phyloP scores from a whole-genome alignment of 2,329 filamentous ascomycete species.

The Pyricularia grisea region DNA sequence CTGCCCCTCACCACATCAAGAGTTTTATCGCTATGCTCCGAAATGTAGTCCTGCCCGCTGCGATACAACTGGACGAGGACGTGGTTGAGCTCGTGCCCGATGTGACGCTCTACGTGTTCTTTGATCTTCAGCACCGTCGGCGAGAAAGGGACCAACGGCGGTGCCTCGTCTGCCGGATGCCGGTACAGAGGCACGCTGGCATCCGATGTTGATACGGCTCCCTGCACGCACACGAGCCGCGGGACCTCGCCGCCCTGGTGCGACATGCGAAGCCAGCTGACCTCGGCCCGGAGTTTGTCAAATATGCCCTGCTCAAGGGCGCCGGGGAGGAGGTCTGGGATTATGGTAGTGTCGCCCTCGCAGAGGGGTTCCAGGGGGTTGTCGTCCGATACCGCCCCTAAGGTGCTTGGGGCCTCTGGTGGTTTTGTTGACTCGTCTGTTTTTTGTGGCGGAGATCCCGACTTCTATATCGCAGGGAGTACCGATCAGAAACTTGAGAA shows the following conservation, averaged over 20 bases:
- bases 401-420: background rate
- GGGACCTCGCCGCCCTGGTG: constrained; percentile 89
- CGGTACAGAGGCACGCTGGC: constrained; percentile 85
- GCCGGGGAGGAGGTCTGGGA: constrained; percentile 58
- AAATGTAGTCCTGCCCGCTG: constrained; percentile 82
- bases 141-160: constrained; percentile 68
- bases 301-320: constrained; percentile 53
- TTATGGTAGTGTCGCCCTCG: constrained; percentile 71
- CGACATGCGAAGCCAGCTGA: constrained; percentile 85
- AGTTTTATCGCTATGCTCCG: constrained; percentile 95
- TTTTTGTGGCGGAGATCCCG: background rate
- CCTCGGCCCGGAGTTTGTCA: constrained; percentile 59
- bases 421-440: background rate
- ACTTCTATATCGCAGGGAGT: background rate
- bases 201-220: constrained; percentile 49
- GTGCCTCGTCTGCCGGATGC: constrained; percentile 83
- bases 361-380: constrained; percentile 46
- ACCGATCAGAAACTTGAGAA: background rate
- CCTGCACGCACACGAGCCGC: constrained; percentile 83
- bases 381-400: background rate
- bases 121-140: constrained; percentile 62
- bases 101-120: constrained; percentile 54
- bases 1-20: constrained; percentile 76
- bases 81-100: constrained; percentile 82
- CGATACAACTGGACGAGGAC: constrained; percentile 90